A percentile compares a stretch with the other conserved stretches of the same genome.
phyloP scores from a whole-genome alignment of 257 asterid genomes.

The Nicotiana obtusifolia region DNA sequence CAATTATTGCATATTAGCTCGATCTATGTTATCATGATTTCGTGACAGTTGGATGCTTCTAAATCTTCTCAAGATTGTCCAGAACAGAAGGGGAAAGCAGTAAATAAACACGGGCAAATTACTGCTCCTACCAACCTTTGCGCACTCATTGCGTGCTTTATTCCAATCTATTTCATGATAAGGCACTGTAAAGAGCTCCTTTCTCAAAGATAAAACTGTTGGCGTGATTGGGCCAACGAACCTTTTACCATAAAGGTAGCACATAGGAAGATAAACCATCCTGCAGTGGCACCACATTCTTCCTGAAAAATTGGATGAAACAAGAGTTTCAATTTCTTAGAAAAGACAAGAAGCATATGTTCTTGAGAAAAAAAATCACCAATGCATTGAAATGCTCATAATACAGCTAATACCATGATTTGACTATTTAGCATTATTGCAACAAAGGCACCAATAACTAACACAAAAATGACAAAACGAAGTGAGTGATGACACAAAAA shows the following conservation, averaged over 20 bases:
- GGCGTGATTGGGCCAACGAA: conserved; percentile 92
- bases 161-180: conserved; percentile 93
- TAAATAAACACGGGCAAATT: background rate
- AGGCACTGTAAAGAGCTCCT: conserved; percentile 69
- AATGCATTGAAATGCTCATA: background rate
- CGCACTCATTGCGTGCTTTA: conserved; percentile 79
- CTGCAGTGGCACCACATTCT: conserved; percentile 99
- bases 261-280: conserved; percentile 99
- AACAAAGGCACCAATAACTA: conserved; percentile 7
- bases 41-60: background rate
- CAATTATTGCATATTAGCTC: background rate
- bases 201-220: conserved; percentile 80
- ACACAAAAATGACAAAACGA: background rate
- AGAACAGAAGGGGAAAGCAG: background rate
- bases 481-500: background rate
- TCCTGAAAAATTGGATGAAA: conserved; percentile 47
- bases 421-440: background rate
- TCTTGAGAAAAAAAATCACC: conserved; percentile 6
- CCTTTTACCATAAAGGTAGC: conserved; percentile 87
- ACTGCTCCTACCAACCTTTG: conserved; percentile 60
- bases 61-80: conserved; percentile 1
- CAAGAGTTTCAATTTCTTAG: conserved; percentile 14
- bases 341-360: conserved; percentile 9
- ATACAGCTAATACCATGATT: background rate
- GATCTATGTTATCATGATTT: background rate